These are phyloP conservation scores for Amaranthus hypochondriacus DNA, from an alignment of 148 eudicot species.

Conservation along the genomic window DNA sequence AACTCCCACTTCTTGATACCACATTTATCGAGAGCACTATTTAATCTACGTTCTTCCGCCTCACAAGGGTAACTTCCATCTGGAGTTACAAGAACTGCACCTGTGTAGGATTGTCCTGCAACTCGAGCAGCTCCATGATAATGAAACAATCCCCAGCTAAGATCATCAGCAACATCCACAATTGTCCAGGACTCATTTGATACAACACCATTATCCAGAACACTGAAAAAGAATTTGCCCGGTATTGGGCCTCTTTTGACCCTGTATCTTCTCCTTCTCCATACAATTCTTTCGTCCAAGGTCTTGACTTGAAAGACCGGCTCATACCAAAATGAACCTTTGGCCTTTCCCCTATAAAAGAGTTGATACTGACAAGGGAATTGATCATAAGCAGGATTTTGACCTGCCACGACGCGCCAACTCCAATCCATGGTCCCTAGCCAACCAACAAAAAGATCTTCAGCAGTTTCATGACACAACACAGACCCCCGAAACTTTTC, in stretches of 20 bases:
- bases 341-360: slow-evolving; percentile 86
- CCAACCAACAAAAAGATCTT: slow-evolving; percentile 94
- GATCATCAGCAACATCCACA: slow-evolving; percentile 78
- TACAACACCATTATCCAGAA: slow-evolving; percentile 91
- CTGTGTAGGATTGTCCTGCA: slow-evolving; percentile 93
- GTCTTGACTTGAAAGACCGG: slow-evolving; percentile 90
- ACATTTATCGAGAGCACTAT: slow-evolving; percentile 64
- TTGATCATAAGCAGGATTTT: slow-evolving; percentile 93
- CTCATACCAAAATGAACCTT: slow-evolving; percentile 97
- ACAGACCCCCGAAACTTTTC: slow-evolving; percentile 42
- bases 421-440: slow-evolving; percentile 87
- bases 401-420: slow-evolving; percentile 98
- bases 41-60: slow-evolving; percentile 36
- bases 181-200: slow-evolving; percentile 97
- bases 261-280: slow-evolving; percentile 86
- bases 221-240: slow-evolving; percentile 83
- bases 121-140: slow-evolving; percentile 95
- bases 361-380: slow-evolving; percentile 96
- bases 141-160: slow-evolving; percentile 98
- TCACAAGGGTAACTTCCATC: slow-evolving; percentile 62
- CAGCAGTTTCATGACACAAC: slow-evolving; percentile 68
- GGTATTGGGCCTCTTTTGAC: slow-evolving; percentile 68
- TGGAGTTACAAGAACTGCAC: slow-evolving; percentile 88
- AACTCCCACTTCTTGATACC: slow-evolving; percentile 83
- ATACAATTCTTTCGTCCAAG: slow-evolving; percentile 63